Evolutionary conservation across 2,329 filamentous ascomycete genomes (phyloP).

Genomic region (Akanthomyces muscarius): DNA sequence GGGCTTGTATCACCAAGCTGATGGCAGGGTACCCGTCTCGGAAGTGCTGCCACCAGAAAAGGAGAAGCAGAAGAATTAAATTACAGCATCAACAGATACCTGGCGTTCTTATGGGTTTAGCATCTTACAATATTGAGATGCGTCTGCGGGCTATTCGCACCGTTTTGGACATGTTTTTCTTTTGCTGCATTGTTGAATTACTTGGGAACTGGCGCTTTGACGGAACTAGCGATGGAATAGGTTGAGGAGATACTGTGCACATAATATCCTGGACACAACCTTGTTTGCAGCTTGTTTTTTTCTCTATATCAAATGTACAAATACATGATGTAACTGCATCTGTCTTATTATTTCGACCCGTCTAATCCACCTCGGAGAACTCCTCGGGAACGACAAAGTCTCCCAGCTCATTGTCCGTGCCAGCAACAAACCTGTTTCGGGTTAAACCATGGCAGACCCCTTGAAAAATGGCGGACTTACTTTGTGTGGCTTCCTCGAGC

Average conservation of each 20-base stretch:
- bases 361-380: slow-evolving; percentile 32
- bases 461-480: slow-evolving; percentile 34
- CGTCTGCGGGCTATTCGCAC: background rate
- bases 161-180: background rate
- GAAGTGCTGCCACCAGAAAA: slow-evolving; percentile 25
- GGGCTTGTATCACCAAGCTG: slow-evolving; percentile 31
- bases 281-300: background rate
- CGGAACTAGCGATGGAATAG: background rate
- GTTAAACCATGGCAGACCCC: slow-evolving; percentile 14
- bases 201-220: background rate
- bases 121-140: background rate
- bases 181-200: background rate
- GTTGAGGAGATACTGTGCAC: background rate
- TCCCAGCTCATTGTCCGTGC: slow-evolving; percentile 34
- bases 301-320: background rate
- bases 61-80: slow-evolving; percentile 13
- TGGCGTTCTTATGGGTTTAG: background rate
- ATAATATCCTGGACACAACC: background rate
- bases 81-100: background rate
- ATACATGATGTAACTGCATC: background rate
- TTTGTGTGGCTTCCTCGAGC: slow-evolving; percentile 64
- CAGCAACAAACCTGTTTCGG: slow-evolving; percentile 38
- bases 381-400: slow-evolving; percentile 35
- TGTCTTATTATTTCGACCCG: background rate
- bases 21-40: slow-evolving; percentile 22